phyloP scores from a whole-genome alignment of 1,284 basidiomycete species.

The Laetiporus sulphureus region DNA sequence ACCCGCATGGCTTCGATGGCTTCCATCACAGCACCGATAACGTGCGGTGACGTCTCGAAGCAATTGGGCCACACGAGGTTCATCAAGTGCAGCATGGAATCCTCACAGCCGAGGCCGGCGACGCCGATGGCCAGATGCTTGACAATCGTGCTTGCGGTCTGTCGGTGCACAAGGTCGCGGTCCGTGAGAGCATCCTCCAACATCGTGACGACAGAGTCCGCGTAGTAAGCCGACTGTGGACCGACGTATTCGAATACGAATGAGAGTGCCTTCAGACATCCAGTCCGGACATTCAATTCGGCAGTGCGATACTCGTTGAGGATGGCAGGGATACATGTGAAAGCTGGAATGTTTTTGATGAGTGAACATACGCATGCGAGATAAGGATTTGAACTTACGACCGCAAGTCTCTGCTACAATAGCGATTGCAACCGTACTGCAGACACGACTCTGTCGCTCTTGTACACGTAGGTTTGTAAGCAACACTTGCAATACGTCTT shows the following conservation, averaged over 20 bases:
- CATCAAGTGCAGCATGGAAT: slow-evolving; percentile 95
- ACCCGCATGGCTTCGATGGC: slow-evolving; percentile 97
- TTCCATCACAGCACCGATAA: slow-evolving; percentile 96
- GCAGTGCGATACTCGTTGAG: slow-evolving; percentile 98
- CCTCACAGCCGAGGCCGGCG: slow-evolving; percentile 95
- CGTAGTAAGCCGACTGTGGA: slow-evolving; percentile 98
- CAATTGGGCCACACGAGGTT: slow-evolving; percentile 99
- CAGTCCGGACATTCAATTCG: slow-evolving; percentile 98
- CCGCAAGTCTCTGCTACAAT: slow-evolving; percentile 98
- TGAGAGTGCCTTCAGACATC: slow-evolving; percentile 96
- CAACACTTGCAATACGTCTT: slow-evolving; percentile 95
- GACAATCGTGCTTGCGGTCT: slow-evolving; percentile 98
- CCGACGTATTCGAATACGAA: slow-evolving; percentile 99
- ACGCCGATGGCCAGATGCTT: slow-evolving; percentile 97
- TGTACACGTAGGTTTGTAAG: slow-evolving; percentile 97
- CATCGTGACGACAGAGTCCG: slow-evolving; percentile 95
- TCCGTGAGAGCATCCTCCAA: slow-evolving; percentile 98
- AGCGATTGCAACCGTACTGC: slow-evolving; percentile 97
- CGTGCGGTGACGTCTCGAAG: slow-evolving; percentile 97
- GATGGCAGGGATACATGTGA: slow-evolving; percentile 98
- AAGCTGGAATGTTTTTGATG: slow-evolving; percentile 47
- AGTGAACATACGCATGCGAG: slow-evolving; percentile 1
- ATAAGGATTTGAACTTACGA: slow-evolving; percentile 44
- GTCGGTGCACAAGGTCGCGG: slow-evolving; percentile 95
- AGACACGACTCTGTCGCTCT: slow-evolving; percentile 98